Evolutionary conservation across 2,329 filamentous ascomycete genomes (phyloP).

Genomic region (Cytospora chrysosperma): DNA sequence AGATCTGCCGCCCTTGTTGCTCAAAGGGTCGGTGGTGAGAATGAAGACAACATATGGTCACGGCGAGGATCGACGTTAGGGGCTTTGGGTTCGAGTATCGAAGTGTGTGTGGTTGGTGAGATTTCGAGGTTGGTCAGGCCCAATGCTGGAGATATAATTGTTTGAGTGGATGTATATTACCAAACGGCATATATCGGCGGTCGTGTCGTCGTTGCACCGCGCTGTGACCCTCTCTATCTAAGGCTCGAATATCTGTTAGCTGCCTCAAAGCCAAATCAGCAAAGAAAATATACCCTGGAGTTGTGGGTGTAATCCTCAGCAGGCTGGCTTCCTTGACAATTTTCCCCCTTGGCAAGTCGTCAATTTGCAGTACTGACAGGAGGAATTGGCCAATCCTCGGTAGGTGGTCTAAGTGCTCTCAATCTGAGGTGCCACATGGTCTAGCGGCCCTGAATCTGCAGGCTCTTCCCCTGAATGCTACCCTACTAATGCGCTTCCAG

Average conservation of each 20-base stretch:
- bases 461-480: neutral
- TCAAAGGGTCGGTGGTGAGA: neutral
- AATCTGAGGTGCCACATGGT: neutral
- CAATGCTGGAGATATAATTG: neutral
- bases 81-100: neutral
- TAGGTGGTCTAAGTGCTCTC: neutral
- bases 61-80: neutral
- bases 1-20: neutral
- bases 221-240: neutral
- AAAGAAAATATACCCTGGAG: neutral
- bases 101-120: neutral
- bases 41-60: neutral
- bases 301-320: neutral
- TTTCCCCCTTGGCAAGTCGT: neutral
- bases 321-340: neutral
- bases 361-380: neutral
- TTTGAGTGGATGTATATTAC: neutral
- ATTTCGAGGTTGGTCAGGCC: neutral
- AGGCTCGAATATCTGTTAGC: neutral
- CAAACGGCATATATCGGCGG: neutral
- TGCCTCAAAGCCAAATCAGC: neutral
- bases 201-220: neutral
- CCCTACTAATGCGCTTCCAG: neutral
- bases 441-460: neutral
- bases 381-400: neutral